Evolutionary conservation across 1,139 yeast genomes (phyloP), one percentile per base, ranked within the genome.

Genomic region (Kluyveromyces sp.): DNA sequence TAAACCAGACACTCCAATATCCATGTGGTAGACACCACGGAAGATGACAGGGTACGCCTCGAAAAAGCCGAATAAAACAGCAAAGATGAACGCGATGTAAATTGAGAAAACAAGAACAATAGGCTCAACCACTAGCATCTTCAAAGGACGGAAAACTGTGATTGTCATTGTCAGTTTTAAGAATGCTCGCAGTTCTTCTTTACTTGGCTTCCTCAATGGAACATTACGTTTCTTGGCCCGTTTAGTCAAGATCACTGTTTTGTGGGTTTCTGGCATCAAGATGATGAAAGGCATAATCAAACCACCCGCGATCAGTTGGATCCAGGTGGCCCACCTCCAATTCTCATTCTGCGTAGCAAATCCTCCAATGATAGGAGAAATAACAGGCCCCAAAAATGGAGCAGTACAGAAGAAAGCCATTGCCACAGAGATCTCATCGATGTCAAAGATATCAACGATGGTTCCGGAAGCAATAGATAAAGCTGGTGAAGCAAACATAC

Each of bases 401-500:
- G 80, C 83, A 53, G 77, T 66, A 66, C 82, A 78, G 66, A 80
- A 84, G 43, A 75, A 69, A 1, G 86, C 77, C 76, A 83, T 75
- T 16, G 92, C 89, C 15, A 80, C 55, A 13, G 85, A 83, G 57
- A 78, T 66, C 56, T 78, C 78, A 37, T 71, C 73, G n/a, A 78
- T 77, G 35, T 71, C 74, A 81, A 86, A 82, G 35, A 82, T 65
- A 64, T 88, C 96, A 46, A 83, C 73, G 48, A 87, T 75, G 3
- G 94, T 78, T 47, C 95, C 96, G 46, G 89, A 94, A 11, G 92
- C 95, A 52, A 85, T 78, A 3, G 94, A 80, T 58, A 88, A 70
- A 0, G 94, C 88, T 3, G 96, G 96, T 3, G 92, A 78, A 0
- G 94, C 85, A 46, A 83, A 71, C 28, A 83, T 70, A 3, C 96